Base-by-base conservation (phyloP, 768 basidiomycete species). In the Kwoniella europaea region DNA sequence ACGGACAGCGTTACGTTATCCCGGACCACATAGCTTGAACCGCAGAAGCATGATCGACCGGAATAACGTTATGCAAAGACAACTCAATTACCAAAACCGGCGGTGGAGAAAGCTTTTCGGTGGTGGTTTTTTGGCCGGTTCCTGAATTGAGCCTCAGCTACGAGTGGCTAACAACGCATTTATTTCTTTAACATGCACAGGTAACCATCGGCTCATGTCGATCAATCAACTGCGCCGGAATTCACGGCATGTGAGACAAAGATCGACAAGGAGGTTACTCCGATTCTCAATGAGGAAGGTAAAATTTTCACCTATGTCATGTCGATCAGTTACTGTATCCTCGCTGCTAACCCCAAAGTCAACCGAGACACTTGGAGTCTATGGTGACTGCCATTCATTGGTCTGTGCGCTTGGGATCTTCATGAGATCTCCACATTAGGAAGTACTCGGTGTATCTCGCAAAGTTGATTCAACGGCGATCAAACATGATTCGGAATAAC, bases 61-160 rank as follows among this genome's bases (percentile, higher is more conserved):
- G 53, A 55, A 27, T 57, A 56, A 65, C 64, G 64, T 56, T 56
- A 65, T 63, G 52, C n/a, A n/a, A 15, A 43, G 22, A 20, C 24
- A n/a, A 1, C 24, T 65, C 10, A n/a, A 65, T 65, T 65, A 20
- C 64, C 64, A 16, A 65, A 65, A 65, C 64, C 64, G 64, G 64
- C 64, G 64, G 53, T 65, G 54, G 53, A 18, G 55, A 65, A n/a
- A 52, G 50, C 24, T 54, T 27, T 59, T 42, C 18, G 27, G 18
- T 35, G 64, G 29, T 35, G 35, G 35, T 35, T 35, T 35, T 9
- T 35, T 35, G 35, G 35, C 35, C 35, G 35, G 64, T 65, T 65
- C 64, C 64, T 43, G 41, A 35, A 35, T 35, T 35, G 35, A 57
- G 64, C 64, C 64, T 27, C 55, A 55, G 46, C 46, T 50, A 15